Base-by-base conservation (phyloP, 2,329 filamentous ascomycete species). In the Rutstroemia sp. region DNA sequence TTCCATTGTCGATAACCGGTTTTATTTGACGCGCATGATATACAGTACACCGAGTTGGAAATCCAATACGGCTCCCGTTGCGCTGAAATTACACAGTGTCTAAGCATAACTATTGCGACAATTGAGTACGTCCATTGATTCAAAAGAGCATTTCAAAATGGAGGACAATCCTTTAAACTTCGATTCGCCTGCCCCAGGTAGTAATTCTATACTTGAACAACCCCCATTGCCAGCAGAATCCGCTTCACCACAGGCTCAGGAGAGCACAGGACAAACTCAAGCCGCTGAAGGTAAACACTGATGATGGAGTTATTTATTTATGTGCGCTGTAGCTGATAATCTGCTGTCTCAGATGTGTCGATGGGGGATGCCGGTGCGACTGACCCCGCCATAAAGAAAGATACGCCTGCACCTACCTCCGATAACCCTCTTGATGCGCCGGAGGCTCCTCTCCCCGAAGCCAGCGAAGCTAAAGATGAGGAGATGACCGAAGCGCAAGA, bases 351-450 rank as follows among this genome's bases (percentile, higher is more conserved):
- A 83, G 86, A 89, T 74, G 73, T 85, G 45, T 78, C 82, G 60
- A 88, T 88, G 83, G 76, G 76, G 25, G 82, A 84, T 62, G 73
- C 71, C 38, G 59, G 56, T 45, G 57, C 58, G 30, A 65, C 70
- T 55, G 79, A 82, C 42, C 72, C 75, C 49, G 71, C 71, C 38
- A 77, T 82, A 54, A 84, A 84, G 71, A 81, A 83, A 41, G 41
- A 69, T 83, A 86, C 34, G 77, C 78, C 82, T 59, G 77, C 76
- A 61, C 75, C 67, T 48, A 69, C 71, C 54, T 80, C 79, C 38
- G 84, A 87, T 67, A 87, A 85, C 67, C 81, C 83, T n/a, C 75
- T 86, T 64, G 84, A 90, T 75, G 83, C 84, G 56, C 83, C 85
- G 42, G 77, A 81, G 59, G 85, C 79, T 49, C 84, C 84, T 38